These are phyloP conservation scores for Fraxinus sp. DNA, from an alignment of 305 asterid genomes.

Conservation along the genomic window DNA sequence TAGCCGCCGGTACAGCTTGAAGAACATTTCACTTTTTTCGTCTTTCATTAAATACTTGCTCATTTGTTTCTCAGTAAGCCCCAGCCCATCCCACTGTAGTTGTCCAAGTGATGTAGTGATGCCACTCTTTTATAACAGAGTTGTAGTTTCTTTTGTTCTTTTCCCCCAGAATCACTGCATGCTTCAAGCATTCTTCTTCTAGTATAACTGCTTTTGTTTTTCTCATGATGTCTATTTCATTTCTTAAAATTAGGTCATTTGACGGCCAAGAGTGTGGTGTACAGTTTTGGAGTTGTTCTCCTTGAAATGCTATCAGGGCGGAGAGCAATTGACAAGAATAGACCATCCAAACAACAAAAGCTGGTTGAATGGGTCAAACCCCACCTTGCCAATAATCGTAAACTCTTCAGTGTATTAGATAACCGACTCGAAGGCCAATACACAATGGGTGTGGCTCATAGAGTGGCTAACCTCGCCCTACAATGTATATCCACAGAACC, in stretches of 20 bases:
- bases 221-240: conserved; percentile 5
- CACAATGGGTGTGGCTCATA: conserved; percentile 43
- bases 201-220: not conserved
- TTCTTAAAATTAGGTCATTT: conserved; percentile 38
- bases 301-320: conserved; percentile 52
- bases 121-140: not conserved
- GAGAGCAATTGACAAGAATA: conserved; percentile 50
- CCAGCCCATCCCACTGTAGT: no score
- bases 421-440: conserved; percentile 62
- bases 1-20: conserved; percentile 52
- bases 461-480: conserved; percentile 39
- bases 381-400: conserved; percentile 45
- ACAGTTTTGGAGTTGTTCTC: conserved; percentile 58
- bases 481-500: conserved; percentile 67
- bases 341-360: conserved; percentile 49
- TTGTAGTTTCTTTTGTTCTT: not conserved
- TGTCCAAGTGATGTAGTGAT: not conserved
- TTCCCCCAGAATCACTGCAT: not conserved
- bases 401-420: conserved; percentile 47
- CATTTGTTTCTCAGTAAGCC: no score
- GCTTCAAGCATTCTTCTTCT: not conserved
- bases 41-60: not conserved
- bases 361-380: conserved; percentile 58
- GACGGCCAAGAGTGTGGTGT: conserved; percentile 54
- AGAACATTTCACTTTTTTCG: not conserved